Percentiles rank a stretch among this genome's conserved stretches.
Conservation (phyloP, 73 alveolate genomes). For the Tetrahymena thermophila region DNA sequence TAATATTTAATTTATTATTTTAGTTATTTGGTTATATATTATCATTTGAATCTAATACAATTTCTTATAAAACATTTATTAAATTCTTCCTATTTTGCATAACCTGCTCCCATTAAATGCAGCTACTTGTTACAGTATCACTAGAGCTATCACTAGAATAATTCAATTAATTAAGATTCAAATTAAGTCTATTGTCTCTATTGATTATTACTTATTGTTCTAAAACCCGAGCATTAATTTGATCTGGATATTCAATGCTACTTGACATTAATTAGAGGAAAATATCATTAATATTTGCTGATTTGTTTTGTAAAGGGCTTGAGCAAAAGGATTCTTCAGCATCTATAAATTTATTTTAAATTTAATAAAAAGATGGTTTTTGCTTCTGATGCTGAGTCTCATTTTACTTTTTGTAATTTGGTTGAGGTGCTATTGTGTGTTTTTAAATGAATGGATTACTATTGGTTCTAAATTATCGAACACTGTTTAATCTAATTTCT, state of each 20-base stretch:
- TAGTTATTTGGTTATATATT: background rate
- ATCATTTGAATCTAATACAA: background rate
- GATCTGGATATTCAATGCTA: background rate
- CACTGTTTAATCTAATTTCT: background rate
- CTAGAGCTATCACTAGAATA: background rate
- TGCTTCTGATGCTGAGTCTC: background rate
- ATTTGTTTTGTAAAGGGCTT: background rate
- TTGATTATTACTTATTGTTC: background rate
- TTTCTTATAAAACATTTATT: background rate
- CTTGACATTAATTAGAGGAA: background rate
- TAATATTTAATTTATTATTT: background rate
- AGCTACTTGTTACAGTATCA: background rate
- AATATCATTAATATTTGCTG: background rate
- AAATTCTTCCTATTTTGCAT: background rate
- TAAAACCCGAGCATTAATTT: background rate
- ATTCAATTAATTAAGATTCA: background rate
- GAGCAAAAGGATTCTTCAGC: background rate
- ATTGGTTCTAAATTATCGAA: background rate
- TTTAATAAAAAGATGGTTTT: background rate
- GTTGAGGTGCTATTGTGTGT: background rate
- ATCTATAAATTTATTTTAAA: background rate
- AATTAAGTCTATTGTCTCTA: background rate
- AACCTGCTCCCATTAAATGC: background rate
- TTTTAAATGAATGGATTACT: background rate
- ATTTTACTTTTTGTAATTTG: background rate